phyloP scores from a whole-genome alignment of 2,329 filamentous ascomycete genomes.

The Aureobasidium sp. region DNA sequence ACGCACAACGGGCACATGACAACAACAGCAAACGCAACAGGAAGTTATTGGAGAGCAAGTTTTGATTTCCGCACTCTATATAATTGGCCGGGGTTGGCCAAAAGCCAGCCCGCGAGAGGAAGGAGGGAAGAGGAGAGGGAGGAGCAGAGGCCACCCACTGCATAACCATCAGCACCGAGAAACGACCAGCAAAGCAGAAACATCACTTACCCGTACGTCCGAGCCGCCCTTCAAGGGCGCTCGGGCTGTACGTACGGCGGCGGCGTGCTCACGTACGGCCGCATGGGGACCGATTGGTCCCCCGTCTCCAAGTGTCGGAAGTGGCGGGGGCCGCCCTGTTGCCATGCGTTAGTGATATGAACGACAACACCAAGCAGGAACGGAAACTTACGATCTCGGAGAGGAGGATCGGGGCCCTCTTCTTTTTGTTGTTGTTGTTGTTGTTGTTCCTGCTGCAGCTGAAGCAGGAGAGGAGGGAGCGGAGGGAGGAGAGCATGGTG shows the following conservation, averaged over 20 bases:
- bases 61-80: no score
- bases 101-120: no score
- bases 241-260: constrained; percentile 1
- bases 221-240: not conserved
- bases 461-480: not conserved
- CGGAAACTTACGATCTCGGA: not conserved
- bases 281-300: not conserved
- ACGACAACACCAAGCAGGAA: not conserved
- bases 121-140: no score
- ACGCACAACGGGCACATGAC: no score
- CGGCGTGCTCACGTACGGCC: constrained; percentile 1
- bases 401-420: not conserved
- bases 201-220: not conserved
- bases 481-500: not conserved
- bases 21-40: no score
- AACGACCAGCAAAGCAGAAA: no score
- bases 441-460: not conserved
- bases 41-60: no score
- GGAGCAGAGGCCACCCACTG: no score
- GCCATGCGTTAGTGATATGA: not conserved
- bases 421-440: no score
- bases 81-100: not conserved
- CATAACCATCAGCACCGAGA: no score
- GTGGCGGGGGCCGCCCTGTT: not conserved
- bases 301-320: not conserved